Percentiles rank a stretch among this genome's conserved stretches.
Conservation (phyloP, 805 yeast species). For the Saturnispora halmiae region DNA sequence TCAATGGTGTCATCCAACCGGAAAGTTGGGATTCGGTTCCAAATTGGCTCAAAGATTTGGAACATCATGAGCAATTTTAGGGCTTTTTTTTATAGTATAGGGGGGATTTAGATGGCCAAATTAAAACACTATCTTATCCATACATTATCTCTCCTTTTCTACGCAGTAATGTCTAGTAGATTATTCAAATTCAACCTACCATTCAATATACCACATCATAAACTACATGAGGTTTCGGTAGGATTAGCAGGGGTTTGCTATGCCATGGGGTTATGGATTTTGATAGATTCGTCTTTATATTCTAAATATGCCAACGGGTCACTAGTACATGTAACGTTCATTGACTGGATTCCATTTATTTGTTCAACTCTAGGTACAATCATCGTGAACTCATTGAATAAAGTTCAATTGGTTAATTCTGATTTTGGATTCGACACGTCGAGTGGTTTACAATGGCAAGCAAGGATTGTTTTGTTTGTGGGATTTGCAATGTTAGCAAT, state of each 20-base stretch:
- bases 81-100: not conserved
- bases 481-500: conserved; percentile 93
- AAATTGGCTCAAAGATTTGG: conserved; percentile 30
- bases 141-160: no score
- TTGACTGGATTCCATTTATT: conserved; percentile 92
- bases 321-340: conserved; percentile 75
- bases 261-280: conserved; percentile 82
- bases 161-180: conserved; percentile 34
- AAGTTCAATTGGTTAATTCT: conserved; percentile 35
- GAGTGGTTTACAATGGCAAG: conserved; percentile 72
- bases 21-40: conserved; percentile 43
- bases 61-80: conserved; percentile 8
- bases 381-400: conserved; percentile 66
- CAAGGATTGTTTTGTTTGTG: conserved; percentile 77
- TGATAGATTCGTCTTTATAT: conserved; percentile 82
- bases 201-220: conserved; percentile 59
- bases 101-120: no score
- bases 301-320: conserved; percentile 82
- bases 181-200: conserved; percentile 58
- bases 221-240: conserved; percentile 59
- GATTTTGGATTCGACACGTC: conserved; percentile 26
- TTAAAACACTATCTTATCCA: no score
- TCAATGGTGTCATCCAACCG: conserved; percentile 58
- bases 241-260: conserved; percentile 70
- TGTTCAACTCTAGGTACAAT: conserved; percentile 87